Evolutionary conservation across 352 stramenopile species (phyloP), one percentile per base, ranked within the genome.

Genomic region (Saprolegnia diclina): DNA sequence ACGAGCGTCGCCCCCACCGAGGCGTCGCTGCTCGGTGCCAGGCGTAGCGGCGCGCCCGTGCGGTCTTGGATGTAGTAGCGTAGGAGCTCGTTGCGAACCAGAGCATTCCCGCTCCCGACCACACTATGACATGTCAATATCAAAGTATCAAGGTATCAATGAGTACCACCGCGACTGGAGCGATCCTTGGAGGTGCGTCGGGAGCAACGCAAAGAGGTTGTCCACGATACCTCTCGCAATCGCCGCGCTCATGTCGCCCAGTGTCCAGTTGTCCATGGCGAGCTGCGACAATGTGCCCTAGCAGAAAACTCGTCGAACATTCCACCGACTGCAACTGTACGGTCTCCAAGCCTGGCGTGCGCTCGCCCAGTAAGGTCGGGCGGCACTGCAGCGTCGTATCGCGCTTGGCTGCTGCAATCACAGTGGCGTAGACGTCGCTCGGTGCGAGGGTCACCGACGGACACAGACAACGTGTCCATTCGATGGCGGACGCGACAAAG

Each of bases 191-290:
- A 91, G 65, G 63, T 78, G 67, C 5, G 42, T 9, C 0, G 86
- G 86, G 16, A 91, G 79, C 80, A 94, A 89, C 9, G 68, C 65
- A 14, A 91, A 76, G 40, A 94, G 77, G 52, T 94, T 92, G 22
- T 80, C 73, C 22, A 94, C 72, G n/a, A 92, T 73, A 5, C 83
- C 83, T 35, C 75, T 76, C 35, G 77, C 82, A 13, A 94, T 73
- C 44, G 86, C 74, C 1, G 86, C 83, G 42, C 77, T 90, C 38
- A 92, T 80, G 52, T 94, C 82, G 37, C 86, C 83, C 35, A 94
- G 76, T 14, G 77, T 86, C 67, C 79, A 88, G 67, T 91, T 92
- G 65, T 78, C 65, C 66, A 89, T 82, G 13, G 68, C 56, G 48
- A 94, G 64, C 10, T 79, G 72, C 26, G 79, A 35, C 53, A 92